Base-by-base conservation (phyloP, 305 asterid species). In the Fraxinus platypoda region DNA sequence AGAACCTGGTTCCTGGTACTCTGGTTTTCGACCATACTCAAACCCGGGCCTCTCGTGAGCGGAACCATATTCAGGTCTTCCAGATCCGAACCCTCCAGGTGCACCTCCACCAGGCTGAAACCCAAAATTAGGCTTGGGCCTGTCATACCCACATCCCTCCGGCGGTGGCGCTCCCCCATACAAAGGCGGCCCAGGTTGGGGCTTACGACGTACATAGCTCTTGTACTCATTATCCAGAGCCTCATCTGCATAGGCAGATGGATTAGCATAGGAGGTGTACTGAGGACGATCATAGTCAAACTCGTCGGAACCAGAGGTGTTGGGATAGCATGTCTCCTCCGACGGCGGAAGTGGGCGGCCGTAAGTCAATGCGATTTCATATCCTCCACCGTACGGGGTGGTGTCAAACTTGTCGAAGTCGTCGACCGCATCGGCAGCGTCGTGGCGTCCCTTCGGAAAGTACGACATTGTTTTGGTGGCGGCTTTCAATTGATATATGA, bases 251-350 rank as follows among this genome's bases (percentile, higher is more conserved):
- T 95, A 93, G 76, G 99, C 99, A 8, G 93, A 94, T 26, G 99
- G 99, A 81, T 91, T 91, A 9, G 97, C 93, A 59, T 78, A 84
- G 81, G 98, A 90, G 35, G 92, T 30, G 81, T 91, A 94, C 38
- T 91, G 95, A 17, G 99, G 97, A 77, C 97, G 99, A 54, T 90
- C 94, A 85, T 90, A 89, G 83, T 95, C 99, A 80, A 89, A 90
- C 1, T 85, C 92, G 21, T 85, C 90, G 87, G 93, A 87, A 49
- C 62, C 81, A 1, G 95, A 86, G 52, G 90, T 19, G 90, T 77
- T 87, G 30, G 93, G 90, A 87, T 94, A 93, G 88, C 99, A 95
- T 72, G 88, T 93, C 46, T 90, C 94, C 0, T 91, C 93, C 2
- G 97, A 93, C 11, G 94, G 96, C 0, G 91, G 90, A 82, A 91